Evolutionary conservation across 208 protist species (phyloP), one percentile per base, ranked within the genome.

Genomic region (Trypanosoma scelopori): DNA sequence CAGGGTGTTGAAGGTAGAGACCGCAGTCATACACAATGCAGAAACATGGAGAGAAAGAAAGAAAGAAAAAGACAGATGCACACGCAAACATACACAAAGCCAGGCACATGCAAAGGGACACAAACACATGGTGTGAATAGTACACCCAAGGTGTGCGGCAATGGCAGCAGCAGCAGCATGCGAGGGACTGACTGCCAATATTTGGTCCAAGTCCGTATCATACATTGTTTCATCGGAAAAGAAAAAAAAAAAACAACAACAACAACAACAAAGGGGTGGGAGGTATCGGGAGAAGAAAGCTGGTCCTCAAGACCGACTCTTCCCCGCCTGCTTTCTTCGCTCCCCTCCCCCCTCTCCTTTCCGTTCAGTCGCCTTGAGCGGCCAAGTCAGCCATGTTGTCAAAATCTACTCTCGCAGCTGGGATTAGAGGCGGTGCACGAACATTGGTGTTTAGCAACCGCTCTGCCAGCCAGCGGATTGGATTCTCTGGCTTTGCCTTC

Each of bases 391-490:
- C 5, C 3, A 9, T 3, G 32, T 11, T 9, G 9, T 37, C 32
- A 9, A 9, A 37, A 27, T 75, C 63, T 1, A 37, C 55, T 11
- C 39, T 49, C 15, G 48, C 22, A 3, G 27, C 41, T 18, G 73
- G 64, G 5, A 93, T 73, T 72, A 91, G 85, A 41, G 84, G 87
- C 28, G 89, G 89, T 12, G 84, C 78, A 42, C 87, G 81, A 27
- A 61, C 73, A 69, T 97, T 97, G 42, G 78, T 89, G 23, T 85
- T 75, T 7, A 97, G 65, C n/a, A 97, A 63, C 35, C 82, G 83
- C 61, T 89, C 76, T 35, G 90, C 94, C 35, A 97, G 65, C 89
- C 89, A 97, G 11, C 76, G 68, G 23, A 96, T 51, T n/a, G 93
- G 91, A 59, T 96, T 76, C 43, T 76, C 77, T 0, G 93, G 93